Conservation (phyloP, 2,329 filamentous ascomycete species). For the Xylariomycetidae sp. region DNA sequence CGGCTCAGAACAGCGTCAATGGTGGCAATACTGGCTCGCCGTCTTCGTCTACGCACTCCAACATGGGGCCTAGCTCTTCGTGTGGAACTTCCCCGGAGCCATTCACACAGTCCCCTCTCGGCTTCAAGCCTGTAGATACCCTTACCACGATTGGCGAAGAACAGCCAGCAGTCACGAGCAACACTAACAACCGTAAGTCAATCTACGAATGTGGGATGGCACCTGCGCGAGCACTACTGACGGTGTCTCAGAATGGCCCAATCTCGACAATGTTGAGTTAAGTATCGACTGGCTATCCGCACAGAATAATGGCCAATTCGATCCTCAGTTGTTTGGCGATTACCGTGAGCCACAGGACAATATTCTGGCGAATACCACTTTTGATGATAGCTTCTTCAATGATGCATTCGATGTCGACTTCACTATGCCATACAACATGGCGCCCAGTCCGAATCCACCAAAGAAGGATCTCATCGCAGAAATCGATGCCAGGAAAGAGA, state of each 20-base stretch:
- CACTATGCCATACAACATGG: slow-evolving; percentile 72
- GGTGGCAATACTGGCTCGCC: slow-evolving; percentile 60
- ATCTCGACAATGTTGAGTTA: slow-evolving; percentile 23
- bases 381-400: slow-evolving; percentile 65
- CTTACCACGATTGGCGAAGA: slow-evolving; percentile 65
- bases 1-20: slow-evolving; percentile 40
- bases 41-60: slow-evolving; percentile 58
- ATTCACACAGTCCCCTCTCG: slow-evolving; percentile 64
- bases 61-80: slow-evolving; percentile 56
- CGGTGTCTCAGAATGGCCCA: slow-evolving; percentile 29
- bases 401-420: slow-evolving; percentile 83
- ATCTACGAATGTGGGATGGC: no score
- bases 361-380: slow-evolving; percentile 62
- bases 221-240: no score
- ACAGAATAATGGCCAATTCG: slow-evolving; percentile 81
- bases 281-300: slow-evolving; percentile 70
- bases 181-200: slow-evolving; percentile 46
- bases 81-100: slow-evolving; percentile 78
- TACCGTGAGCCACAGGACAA: slow-evolving; percentile 89
- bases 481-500: slow-evolving; percentile 71
- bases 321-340: slow-evolving; percentile 85
- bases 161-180: slow-evolving; percentile 38
- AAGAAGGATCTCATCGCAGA: slow-evolving; percentile 68
- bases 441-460: slow-evolving; percentile 35
- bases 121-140: slow-evolving; percentile 59